Percentiles rank a stretch among this genome's conserved stretches.
Evolutionary conservation across 2,329 filamentous ascomycete species (phyloP).

Genomic region (Penicillium fuscoglaucum): DNA sequence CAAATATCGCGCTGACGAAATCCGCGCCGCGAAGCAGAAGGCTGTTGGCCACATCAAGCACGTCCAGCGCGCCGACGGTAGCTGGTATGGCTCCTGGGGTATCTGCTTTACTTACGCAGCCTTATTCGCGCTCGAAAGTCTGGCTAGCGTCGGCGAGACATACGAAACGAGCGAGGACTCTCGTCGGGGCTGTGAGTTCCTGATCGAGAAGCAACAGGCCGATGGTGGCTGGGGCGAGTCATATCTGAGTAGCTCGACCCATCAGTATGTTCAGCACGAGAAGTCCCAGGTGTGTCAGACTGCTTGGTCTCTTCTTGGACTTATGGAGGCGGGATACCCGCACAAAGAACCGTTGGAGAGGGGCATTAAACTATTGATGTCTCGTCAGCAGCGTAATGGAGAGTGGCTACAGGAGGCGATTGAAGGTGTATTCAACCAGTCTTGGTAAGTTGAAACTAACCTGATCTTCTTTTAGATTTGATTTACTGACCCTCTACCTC

Average conservation of each 20-base stretch:
- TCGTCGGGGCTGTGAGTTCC: constrained; percentile 77
- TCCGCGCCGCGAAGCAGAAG: constrained; percentile 67
- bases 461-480: neutral
- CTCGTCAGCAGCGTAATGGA: constrained; percentile 79
- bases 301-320: constrained; percentile 79
- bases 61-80: constrained; percentile 76
- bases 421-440: constrained; percentile 98
- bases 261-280: constrained; percentile 72
- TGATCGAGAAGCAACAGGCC: constrained; percentile 77
- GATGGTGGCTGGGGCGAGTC: constrained; percentile 98
- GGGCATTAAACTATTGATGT: constrained; percentile 79
- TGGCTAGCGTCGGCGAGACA: constrained; percentile 77
- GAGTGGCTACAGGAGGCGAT: constrained; percentile 96
- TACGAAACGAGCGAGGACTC: constrained; percentile 72
- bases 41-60: constrained; percentile 82
- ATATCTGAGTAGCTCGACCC: constrained; percentile 79
- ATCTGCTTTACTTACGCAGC: constrained; percentile 97
- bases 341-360: constrained; percentile 69
- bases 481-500: constrained; percentile 17
- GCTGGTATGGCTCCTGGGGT: constrained; percentile 97
- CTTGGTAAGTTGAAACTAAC: constrained; percentile 63
- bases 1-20: constrained; percentile 73
- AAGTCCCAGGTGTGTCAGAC: constrained; percentile 92
- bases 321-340: constrained; percentile 81
- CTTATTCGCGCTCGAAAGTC: constrained; percentile 91